Conservation (phyloP, 768 basidiomycete genomes). For the Mycena galopus region DNA sequence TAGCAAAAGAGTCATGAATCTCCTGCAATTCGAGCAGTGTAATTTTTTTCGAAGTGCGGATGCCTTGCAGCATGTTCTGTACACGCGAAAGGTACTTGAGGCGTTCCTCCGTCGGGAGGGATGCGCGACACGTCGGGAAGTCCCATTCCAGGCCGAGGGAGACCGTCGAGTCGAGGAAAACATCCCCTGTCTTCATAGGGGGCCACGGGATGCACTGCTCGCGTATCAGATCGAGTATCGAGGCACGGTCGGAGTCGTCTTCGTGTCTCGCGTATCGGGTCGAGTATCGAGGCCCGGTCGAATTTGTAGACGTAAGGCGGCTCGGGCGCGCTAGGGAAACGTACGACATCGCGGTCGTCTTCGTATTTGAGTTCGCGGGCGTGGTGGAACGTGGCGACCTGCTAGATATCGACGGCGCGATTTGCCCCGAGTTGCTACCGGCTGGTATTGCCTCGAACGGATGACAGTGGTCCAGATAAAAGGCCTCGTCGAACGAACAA, state of each 20-base stretch:
- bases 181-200: slow-evolving; percentile 31
- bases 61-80: neutral
- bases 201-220: slow-evolving; percentile 41
- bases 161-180: slow-evolving; percentile 31
- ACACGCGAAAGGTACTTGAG: too few species aligned
- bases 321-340: neutral
- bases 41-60: neutral
- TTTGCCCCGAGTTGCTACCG: slow-evolving; percentile 37
- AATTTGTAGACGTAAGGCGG: slow-evolving; percentile 26
- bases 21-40: neutral
- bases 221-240: slow-evolving; percentile 17
- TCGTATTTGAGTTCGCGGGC: slow-evolving; percentile 30
- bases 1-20: slow-evolving; percentile 7
- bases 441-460: slow-evolving; percentile 34
- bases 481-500: neutral
- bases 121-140: slow-evolving; percentile 37
- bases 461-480: slow-evolving; percentile 38
- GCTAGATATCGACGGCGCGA: slow-evolving; percentile 27
- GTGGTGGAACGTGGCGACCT: neutral
- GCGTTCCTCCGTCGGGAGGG: slow-evolving; percentile 43
- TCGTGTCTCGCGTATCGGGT: too few species aligned
- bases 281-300: too few species aligned
- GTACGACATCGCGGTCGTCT: slow-evolving; percentile 17
- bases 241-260: too few species aligned
- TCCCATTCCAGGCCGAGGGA: slow-evolving; percentile 50